Evolutionary conservation across 345 rosid genomes (phyloP).

Genomic region (Eucalyptus shirleyi): DNA sequence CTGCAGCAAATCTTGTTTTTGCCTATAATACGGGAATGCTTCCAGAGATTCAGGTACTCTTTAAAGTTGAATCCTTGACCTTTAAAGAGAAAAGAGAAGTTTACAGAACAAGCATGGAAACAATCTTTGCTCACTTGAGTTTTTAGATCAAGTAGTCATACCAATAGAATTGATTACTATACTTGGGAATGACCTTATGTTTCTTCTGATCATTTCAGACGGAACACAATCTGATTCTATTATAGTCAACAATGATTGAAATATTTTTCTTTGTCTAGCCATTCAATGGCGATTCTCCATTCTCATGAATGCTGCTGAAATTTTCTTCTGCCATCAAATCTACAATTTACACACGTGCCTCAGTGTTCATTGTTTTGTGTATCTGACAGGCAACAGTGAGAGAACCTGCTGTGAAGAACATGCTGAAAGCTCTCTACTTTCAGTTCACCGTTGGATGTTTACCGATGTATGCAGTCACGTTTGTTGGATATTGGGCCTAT

Average conservation of each 20-base stretch:
- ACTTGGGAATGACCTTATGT: not conserved
- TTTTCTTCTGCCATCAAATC: not conserved
- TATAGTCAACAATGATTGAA: not conserved
- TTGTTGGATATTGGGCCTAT: conserved; percentile 92
- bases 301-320: not conserved
- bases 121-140: not conserved
- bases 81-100: not conserved
- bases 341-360: not conserved
- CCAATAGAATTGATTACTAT: not conserved
- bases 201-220: not conserved
- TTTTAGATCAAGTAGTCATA: not conserved
- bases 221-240: not conserved
- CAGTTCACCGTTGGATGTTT: conserved; percentile 69
- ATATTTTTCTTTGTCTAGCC: not conserved
- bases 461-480: conserved; percentile 63
- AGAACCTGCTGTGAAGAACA: conserved; percentile 68
- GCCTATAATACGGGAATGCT: conserved; percentile 98
- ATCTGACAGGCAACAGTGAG: conserved; percentile 44
- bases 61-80: not conserved
- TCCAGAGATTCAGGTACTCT: conserved; percentile 71
- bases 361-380: not conserved
- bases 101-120: not conserved
- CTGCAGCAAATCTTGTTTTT: conserved; percentile 74
- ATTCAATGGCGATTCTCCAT: not conserved
- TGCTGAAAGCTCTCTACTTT: conserved; percentile 76